Evolutionary conservation across 306 rosid genomes (phyloP), one percentile per base, ranked within the genome.

Genomic region (Cucurbita moschata): DNA sequence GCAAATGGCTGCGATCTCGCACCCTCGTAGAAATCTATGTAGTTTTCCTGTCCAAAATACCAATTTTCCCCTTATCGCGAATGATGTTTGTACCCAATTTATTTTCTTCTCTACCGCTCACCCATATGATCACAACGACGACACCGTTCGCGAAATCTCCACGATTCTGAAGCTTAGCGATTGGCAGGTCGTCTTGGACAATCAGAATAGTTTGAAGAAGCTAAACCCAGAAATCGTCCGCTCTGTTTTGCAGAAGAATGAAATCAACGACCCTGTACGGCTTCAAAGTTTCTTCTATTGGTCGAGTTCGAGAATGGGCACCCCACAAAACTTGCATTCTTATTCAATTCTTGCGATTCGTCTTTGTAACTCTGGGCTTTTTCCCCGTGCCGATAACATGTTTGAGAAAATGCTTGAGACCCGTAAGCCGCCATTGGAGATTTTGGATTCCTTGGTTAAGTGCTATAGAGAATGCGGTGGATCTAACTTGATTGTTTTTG

Each of bases 281-380:
- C 86, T 87, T 69, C 74, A 75, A 40, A 70, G 71, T 46, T 87
- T 87, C 82, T 83, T 87, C 80, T 15, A 62, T 1, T 87, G 91
- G 89, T 77, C 83, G 44, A 78, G 75, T 71, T 39, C 75, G 3
- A 86, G 81, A 39, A 47, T 81, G 77, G 86, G 88, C 77, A 63
- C 52, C n/a, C 77, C 77, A 5, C 83, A 79, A 26, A 58, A 78
- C 74, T 71, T 85, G 79, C 63, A 77, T 60, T 63, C 78, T 0
- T 81, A 77, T 15, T 85, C 89, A 55, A 47, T 83, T 82, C 80
- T 87, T 62, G 87, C 76, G 16, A 70, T 87, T 80, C 39, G 60
- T 30, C 80, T 87, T 6, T 87, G 85, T 65, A 83, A 82, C 78
- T 85, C 75, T 9, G 78, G 54, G 43, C 60, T 77, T 1, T 78